Base-by-base conservation (phyloP, 2,329 filamentous ascomycete species). In the Fusarium setosum region DNA sequence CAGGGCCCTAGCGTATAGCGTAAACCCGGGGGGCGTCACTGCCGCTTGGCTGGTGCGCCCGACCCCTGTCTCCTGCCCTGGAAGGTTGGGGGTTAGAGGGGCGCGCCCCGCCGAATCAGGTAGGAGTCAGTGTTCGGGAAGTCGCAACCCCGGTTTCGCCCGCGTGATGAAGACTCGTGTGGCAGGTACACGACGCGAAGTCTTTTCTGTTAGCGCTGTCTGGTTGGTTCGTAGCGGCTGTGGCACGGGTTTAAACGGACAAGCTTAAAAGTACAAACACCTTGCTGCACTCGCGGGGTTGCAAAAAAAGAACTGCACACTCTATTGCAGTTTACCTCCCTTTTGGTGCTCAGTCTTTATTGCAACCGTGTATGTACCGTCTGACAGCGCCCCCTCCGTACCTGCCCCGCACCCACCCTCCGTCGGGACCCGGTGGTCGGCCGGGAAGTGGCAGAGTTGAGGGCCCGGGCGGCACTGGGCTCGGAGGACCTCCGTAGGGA, bases 81-180 rank as follows among this genome's bases (percentile, higher is more conserved):
- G 61, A 61, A 65, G 52, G 20, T 56, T 59, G 67, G 65, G 58
- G 68, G 57, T 56, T n/a, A 55, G 55, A 20, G 55, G 12, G 26
- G 26, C 12, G 12, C 26, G 26, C 49, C 51, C 65, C 49, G 35
- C 65, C 59, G 18, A 57, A 61, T 62, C 56, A 68, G 59, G 56
- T 59, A 65, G 67, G 62, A 61, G 38, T 31, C 26, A 34, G 54
- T 47, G 38, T 35, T 56, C 42, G 49, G 61, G 55, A 63, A 66
- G 51, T 60, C 35, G 40, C 44, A 34, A 68, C 67, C 69, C 69
- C 69, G 69, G 61, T 60, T 72, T 72, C 48, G 65, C 69, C 69
- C 69, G 69, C 61, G 55, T 67, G 58, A 69, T 41, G 44, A 63
- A 18, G 26, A 34, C 29, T n/a, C 53, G 57, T 38, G 26, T 56